phyloP scores from a whole-genome alignment of 306 rosid genomes.

The Begonia loranthoides region DNA sequence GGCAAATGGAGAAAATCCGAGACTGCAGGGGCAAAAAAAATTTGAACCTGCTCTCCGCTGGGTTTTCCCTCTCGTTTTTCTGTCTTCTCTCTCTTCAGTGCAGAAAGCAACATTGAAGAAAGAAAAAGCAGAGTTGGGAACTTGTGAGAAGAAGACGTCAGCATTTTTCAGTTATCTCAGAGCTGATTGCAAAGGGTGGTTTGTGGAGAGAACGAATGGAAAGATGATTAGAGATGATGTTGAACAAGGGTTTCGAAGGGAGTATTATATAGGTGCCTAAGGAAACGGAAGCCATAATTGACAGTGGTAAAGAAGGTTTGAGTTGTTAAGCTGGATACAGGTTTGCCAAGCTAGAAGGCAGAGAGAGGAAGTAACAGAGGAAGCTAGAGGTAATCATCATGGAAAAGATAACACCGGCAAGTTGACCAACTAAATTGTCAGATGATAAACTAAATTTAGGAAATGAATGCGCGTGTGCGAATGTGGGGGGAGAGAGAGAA shows the following conservation, averaged over 20 bases:
- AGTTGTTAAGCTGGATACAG: constrained; percentile 4
- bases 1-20: no score
- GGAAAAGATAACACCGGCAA: no score
- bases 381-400: background rate
- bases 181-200: background rate
- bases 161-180: constrained; percentile 6
- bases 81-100: no score
- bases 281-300: background rate
- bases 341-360: background rate
- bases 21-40: no score
- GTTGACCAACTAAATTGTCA: no score
- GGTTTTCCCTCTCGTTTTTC: no score
- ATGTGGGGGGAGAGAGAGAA: no score
- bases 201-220: background rate
- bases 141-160: constrained; percentile 4
- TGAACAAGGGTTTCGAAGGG: background rate
- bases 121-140: constrained; percentile 1
- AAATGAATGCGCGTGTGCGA: no score
- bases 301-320: constrained; percentile 2
- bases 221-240: constrained; percentile 3
- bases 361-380: background rate
- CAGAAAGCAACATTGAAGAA: constrained; percentile 6
- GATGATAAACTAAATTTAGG: no score
- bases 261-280: constrained; percentile 6
- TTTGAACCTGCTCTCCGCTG: no score